Evolutionary conservation across 495 filamentous ascomycete genomes (phyloP), one percentile per base, ranked within the genome.

Genomic region (Penicillium soppii): DNA sequence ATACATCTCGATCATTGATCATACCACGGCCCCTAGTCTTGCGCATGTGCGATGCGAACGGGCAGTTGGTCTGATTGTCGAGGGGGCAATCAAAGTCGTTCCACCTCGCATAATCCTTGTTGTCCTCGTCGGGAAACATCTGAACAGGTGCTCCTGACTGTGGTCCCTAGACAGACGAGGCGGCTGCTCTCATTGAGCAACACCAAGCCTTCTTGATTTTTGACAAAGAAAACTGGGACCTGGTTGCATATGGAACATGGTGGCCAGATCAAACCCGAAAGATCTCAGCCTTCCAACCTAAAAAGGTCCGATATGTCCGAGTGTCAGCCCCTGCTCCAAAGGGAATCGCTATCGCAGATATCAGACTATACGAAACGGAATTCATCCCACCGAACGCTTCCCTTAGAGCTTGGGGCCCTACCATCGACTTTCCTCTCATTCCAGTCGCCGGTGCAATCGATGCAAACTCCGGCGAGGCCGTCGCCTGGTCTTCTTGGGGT

Each of bases 351-450:
- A 55, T 55, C 25, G 38, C 39, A 13, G 65, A 71, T 41, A 47
- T 67, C 41, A 50, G 57, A 30, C 10, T 68, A 30, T 69, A 58
- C 29, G 41, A 50, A 23, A 33, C 39, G 21, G 32, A 32, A 1
- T 32, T 16, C 15, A 40, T 47, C 23, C 32, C 39, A 7, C 36
- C 44, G 0, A 20, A 57, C 19, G 25, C 51, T 1, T 15, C 27
- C 5, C 37, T 47, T 2, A 74, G 75, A 9, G 43, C 61, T 30
- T 82, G 78, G 78, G 68, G 67, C 13, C 58, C 71, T 7, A 78
- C 75, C 0, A 45, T 82, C 29, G 69, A 77, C 36, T 71, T 81
- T 21, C 78, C 79, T 16, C 50, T 82, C 3, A 71, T 81, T 13
- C 68, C 78, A 10, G 76, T 70, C 15, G 59, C 71, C 1, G 66